Conservation (phyloP, 108 stramenopile genomes). For the Skeletonema potamos region DNA sequence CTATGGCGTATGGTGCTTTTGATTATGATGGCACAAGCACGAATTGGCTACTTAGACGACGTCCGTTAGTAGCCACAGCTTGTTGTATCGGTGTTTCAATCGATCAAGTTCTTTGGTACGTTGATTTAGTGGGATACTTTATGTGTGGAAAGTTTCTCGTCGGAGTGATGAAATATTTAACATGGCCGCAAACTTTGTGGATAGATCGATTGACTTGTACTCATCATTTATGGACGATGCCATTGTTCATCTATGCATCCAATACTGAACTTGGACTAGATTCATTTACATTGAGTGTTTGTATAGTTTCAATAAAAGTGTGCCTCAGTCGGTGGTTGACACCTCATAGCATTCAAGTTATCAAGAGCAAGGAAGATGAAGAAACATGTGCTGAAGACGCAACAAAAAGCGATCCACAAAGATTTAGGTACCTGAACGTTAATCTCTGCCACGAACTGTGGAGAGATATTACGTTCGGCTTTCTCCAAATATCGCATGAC, state of each 20-base stretch:
- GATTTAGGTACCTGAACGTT: conserved; percentile 66
- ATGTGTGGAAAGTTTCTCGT: conserved; percentile 60
- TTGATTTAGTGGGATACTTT: conserved; percentile 46
- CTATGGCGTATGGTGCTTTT: conserved; percentile 45
- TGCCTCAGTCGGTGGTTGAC: conserved; percentile 62
- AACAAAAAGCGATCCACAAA: conserved; percentile 20
- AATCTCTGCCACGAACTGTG: conserved; percentile 73
- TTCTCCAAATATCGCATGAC: conserved; percentile 61
- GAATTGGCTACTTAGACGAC: conserved; percentile 27
- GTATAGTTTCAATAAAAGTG: conserved; percentile 59
- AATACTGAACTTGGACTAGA: conserved; percentile 33
- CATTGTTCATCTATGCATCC: conserved; percentile 57
- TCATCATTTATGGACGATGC: conserved; percentile 89
- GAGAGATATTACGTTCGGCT: conserved; percentile 61
- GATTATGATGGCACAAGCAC: neutral
- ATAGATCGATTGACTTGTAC: conserved; percentile 62
- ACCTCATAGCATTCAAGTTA: conserved; percentile 43
- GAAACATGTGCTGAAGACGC: neutral
- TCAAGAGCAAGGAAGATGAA: neutral
- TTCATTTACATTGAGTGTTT: conserved; percentile 51
- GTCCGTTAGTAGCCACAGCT: conserved; percentile 60
- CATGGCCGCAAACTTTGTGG: conserved; percentile 69
- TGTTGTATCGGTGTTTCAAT: conserved; percentile 73
- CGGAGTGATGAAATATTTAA: conserved; percentile 78
- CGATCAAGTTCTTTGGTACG: conserved; percentile 84